Conservation (phyloP, 129 eudicot species). For the Glebionis coronaria region DNA sequence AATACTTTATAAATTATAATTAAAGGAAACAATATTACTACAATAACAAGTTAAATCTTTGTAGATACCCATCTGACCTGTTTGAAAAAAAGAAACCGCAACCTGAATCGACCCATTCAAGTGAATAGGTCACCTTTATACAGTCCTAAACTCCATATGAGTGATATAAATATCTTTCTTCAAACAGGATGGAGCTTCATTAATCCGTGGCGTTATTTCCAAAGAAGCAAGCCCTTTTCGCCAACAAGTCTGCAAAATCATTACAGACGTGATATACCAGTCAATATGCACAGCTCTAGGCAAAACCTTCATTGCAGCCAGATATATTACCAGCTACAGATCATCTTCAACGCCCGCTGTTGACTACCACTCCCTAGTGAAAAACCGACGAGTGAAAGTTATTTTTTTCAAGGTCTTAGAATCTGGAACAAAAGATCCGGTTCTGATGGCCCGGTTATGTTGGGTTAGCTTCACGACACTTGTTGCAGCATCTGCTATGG, state of each 20-base stretch:
- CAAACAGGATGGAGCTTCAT: slow-evolving; percentile 82
- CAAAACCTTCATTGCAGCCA: slow-evolving; percentile 23
- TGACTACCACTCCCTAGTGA: slow-evolving; percentile 44
- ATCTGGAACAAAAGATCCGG: slow-evolving; percentile 59
- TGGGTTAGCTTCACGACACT: slow-evolving; percentile 53
- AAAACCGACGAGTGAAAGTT: slow-evolving; percentile 70
- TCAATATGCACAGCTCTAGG: slow-evolving; percentile 41
- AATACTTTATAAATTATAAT: too few relatives aligned
- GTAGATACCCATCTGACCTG: too few relatives aligned
- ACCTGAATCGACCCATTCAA: too few relatives aligned
- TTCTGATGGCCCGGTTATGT: slow-evolving; percentile 54
- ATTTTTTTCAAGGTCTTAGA: slow-evolving; percentile 51
- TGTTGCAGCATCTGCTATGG: slow-evolving; percentile 59
- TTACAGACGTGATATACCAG: slow-evolving; percentile 56
- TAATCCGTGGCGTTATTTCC: slow-evolving; percentile 62
- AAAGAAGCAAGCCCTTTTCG: slow-evolving; percentile 64
- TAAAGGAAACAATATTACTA: too few relatives aligned
- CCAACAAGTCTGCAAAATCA: slow-evolving; percentile 53
- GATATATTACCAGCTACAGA: slow-evolving; percentile 23
- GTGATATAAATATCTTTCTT: background rate
- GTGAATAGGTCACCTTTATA: too few relatives aligned
- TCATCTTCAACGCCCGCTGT: slow-evolving; percentile 23
- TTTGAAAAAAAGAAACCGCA: too few relatives aligned
- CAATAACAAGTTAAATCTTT: too few relatives aligned
- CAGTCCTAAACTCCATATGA: background rate